phyloP scores from a whole-genome alignment of 2,329 filamentous ascomycete genomes.

The Penicillium sp. region DNA sequence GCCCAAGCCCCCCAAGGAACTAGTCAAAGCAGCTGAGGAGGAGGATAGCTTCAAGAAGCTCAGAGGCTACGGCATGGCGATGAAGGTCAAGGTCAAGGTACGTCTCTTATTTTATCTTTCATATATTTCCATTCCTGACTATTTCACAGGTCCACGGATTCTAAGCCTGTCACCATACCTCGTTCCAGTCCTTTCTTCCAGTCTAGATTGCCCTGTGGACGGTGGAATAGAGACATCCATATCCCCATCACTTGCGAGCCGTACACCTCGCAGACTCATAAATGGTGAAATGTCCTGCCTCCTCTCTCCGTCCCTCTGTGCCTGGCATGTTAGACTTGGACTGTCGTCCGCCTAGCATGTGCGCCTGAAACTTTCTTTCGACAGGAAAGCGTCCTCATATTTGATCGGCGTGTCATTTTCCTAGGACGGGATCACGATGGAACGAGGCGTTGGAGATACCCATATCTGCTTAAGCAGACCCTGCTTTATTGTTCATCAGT shows the following conservation, averaged over 20 bases:
- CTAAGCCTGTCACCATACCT: slow-evolving; percentile 45
- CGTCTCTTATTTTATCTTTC: slow-evolving; percentile 6
- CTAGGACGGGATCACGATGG: slow-evolving; percentile 39
- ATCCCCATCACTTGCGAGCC: neutral
- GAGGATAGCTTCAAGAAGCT: neutral
- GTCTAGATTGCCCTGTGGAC: slow-evolving; percentile 38
- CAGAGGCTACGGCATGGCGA: slow-evolving; percentile 32
- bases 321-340: slow-evolving; percentile 33
- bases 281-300: slow-evolving; percentile 24
- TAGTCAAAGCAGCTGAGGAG: neutral
- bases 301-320: slow-evolving; percentile 25
- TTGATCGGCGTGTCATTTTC: slow-evolving; percentile 26
- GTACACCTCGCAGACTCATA: neutral
- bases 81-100: slow-evolving; percentile 78
- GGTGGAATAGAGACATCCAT: slow-evolving; percentile 35
- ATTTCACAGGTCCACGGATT: slow-evolving; percentile 50
- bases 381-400: slow-evolving; percentile 25
- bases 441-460: slow-evolving; percentile 48
- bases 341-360: slow-evolving; percentile 31
- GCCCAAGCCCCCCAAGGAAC: slow-evolving; percentile 25
- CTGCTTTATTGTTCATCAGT: slow-evolving; percentile 22
- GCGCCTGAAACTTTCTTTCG: slow-evolving; percentile 15
- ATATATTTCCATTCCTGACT: slow-evolving; percentile 7
- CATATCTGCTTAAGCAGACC: slow-evolving; percentile 36
- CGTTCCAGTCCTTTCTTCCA: slow-evolving; percentile 46